phyloP scores from a whole-genome alignment of 1,284 basidiomycete genomes.

The Ustilago tritici region DNA sequence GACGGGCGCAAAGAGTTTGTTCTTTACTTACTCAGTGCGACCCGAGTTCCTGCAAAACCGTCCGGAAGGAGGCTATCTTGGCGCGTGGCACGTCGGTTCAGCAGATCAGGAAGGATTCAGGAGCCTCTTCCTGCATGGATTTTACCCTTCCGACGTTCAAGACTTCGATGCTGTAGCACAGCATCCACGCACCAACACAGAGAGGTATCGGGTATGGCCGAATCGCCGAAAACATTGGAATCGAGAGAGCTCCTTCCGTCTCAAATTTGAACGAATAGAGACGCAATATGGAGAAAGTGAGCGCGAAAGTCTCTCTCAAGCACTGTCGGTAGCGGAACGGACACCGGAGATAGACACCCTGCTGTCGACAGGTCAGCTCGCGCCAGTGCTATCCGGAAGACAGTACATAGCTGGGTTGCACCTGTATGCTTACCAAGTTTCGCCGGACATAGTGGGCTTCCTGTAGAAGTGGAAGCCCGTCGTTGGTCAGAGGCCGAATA shows the following conservation, averaged over 20 bases:
- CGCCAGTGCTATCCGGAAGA: background rate
- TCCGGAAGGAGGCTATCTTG: background rate
- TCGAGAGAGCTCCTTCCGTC: too few species aligned
- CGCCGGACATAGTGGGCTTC: background rate
- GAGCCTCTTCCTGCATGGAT: background rate
- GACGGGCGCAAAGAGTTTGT: background rate
- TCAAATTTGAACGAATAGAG: too few species aligned
- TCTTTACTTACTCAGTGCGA: background rate
- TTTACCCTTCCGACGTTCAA: background rate
- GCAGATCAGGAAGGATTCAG: background rate
- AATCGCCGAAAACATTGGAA: background rate
- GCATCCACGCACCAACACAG: background rate
- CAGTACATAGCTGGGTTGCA: too few species aligned
- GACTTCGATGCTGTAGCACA: background rate
- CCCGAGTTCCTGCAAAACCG: background rate
- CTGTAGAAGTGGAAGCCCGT: background rate
- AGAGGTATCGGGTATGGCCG: background rate
- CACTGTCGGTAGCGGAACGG: background rate
- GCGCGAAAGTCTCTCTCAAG: background rate
- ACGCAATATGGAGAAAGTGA: background rate
- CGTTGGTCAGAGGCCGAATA: background rate
- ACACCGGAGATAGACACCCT: background rate
- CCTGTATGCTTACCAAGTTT: background rate
- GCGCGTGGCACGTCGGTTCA: background rate
- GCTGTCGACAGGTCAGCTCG: background rate